Conservation (phyloP, 768 basidiomycete species). For the Trametopsis cervina region DNA sequence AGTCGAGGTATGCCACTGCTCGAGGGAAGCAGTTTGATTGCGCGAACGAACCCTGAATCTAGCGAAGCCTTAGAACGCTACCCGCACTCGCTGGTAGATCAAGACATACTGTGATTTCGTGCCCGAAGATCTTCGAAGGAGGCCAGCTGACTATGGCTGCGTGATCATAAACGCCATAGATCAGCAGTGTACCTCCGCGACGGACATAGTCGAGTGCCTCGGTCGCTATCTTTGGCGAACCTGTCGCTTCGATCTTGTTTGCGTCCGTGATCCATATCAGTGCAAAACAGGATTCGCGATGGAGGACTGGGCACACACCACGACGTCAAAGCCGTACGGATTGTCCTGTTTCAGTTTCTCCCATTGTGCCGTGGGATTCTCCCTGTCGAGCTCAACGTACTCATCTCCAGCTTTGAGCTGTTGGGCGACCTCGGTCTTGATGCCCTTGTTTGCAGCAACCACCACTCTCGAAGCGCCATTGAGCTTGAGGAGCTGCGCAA, state of each 20-base stretch:
- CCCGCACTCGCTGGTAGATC: background rate
- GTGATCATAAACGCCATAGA: conserved; percentile 89
- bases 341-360: conserved; percentile 72
- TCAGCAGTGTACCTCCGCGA: conserved; percentile 76
- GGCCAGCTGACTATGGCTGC: conserved; percentile 82
- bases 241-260: conserved; percentile 62
- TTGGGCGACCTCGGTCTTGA: conserved; percentile 85
- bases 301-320: too few species aligned
- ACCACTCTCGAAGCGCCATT: conserved; percentile 80
- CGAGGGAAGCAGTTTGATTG: conserved; percentile 89
- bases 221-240: conserved; percentile 82
- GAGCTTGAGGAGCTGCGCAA: conserved; percentile 81
- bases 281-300: too few species aligned
- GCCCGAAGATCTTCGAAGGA: conserved; percentile 71
- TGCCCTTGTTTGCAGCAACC: conserved; percentile 84
- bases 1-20: conserved; percentile 83
- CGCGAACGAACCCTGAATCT: conserved; percentile 91
- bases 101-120: conserved; percentile 52
- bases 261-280: conserved; percentile 1
- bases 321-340: conserved; percentile 75
- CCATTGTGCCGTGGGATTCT: conserved; percentile 75
- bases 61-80: background rate
- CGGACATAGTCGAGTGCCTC: conserved; percentile 87
- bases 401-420: conserved; percentile 74
- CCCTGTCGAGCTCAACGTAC: conserved; percentile 79